phyloP scores from a whole-genome alignment of 306 rosid genomes.

The Begonia loranthoides region DNA sequence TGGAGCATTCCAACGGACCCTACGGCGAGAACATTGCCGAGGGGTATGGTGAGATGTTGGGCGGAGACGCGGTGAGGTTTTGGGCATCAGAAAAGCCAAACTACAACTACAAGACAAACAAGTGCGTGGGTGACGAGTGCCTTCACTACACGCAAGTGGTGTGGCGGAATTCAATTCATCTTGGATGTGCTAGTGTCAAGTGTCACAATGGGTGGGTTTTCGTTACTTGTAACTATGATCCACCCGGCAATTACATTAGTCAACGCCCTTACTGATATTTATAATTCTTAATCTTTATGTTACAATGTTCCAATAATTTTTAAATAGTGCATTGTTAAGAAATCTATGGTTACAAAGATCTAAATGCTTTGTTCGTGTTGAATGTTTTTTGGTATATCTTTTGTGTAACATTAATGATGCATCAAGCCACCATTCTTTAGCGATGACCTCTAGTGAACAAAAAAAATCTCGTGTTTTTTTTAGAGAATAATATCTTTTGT shows the following conservation, averaged over 20 bases:
- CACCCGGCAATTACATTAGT: slow-evolving; percentile 13
- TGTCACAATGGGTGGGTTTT: slow-evolving; percentile 9
- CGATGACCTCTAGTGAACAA: no score
- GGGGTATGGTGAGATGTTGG: slow-evolving; percentile 12
- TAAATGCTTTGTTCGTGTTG: no score
- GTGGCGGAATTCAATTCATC: slow-evolving; percentile 11
- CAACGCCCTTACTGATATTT: slow-evolving; percentile 6
- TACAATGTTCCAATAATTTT: no score
- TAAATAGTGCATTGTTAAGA: no score
- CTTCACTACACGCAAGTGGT: slow-evolving; percentile 29
- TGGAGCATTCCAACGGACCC: slow-evolving; percentile 23
- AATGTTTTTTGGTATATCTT: no score
- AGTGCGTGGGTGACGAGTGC: slow-evolving; percentile 8
- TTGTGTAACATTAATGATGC: no score
- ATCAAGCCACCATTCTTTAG: no score
- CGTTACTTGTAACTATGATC: slow-evolving; percentile 20
- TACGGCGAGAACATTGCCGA: slow-evolving; percentile 40
- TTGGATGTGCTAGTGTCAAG: slow-evolving; percentile 22
- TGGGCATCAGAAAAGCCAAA: slow-evolving; percentile 15
- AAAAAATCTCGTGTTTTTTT: no score
- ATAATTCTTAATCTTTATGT: no score
- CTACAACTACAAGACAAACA: slow-evolving; percentile 9
- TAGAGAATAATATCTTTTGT: no score
- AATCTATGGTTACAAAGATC: no score
- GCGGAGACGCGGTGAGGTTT: slow-evolving; percentile 10